A percentile compares a stretch with the other conserved stretches of the same genome.
Conservation (phyloP, 2,329 filamentous ascomycete genomes). For the Diaporthe sp. region DNA sequence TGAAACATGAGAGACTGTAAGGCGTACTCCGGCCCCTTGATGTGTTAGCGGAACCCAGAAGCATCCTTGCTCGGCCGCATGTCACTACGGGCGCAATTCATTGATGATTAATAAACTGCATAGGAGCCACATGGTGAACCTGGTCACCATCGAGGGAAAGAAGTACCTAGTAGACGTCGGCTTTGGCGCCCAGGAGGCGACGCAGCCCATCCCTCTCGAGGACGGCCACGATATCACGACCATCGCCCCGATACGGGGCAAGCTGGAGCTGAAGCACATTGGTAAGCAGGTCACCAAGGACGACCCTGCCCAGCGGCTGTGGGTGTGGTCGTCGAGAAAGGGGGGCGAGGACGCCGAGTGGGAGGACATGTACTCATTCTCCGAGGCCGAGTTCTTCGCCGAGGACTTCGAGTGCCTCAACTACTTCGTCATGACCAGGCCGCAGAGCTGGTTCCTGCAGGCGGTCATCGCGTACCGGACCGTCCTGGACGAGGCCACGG, state of each 20-base stretch:
- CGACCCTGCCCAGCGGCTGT: conserved; percentile 52
- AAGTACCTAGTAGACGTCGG: conserved; percentile 70
- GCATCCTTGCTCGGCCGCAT: background rate
- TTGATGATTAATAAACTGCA: conserved; percentile 10
- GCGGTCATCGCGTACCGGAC: conserved; percentile 53
- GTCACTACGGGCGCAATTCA: background rate
- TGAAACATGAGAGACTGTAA: conserved; percentile 43
- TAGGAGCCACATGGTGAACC: conserved; percentile 71
- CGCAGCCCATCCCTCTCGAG: conserved; percentile 51
- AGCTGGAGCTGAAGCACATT: conserved; percentile 55
- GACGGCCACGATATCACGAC: conserved; percentile 49
- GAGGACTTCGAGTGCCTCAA: conserved; percentile 64
- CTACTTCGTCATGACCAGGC: conserved; percentile 52
- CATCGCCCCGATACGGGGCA: conserved; percentile 60
- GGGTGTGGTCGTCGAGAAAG: conserved; percentile 54
- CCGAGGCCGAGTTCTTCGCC: conserved; percentile 61
- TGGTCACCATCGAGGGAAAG: conserved; percentile 65
- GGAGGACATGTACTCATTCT: conserved; percentile 64
- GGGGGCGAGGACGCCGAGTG: conserved; percentile 52
- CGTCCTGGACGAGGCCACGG: conserved; percentile 44
- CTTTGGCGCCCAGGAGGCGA: conserved; percentile 65
- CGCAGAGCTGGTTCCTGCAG: conserved; percentile 55
- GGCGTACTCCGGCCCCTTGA: background rate
- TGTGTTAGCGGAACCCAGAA: background rate
- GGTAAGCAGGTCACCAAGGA: conserved; percentile 45